Evolutionary conservation across 805 yeast species (phyloP), one percentile per base, ranked within the genome.

Genomic region (Ogataea salicorniae): DNA sequence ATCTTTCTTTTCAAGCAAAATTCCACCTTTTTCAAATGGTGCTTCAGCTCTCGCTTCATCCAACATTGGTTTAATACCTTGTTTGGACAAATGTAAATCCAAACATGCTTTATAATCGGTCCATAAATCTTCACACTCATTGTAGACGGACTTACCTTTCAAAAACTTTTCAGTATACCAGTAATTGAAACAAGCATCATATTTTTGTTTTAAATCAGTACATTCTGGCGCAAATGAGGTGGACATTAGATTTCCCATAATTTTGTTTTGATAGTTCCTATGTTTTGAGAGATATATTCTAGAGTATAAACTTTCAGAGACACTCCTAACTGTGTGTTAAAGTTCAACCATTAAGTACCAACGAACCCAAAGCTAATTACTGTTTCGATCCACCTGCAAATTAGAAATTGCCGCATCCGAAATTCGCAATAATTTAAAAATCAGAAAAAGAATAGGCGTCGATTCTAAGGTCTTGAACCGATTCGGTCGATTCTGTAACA

Each of bases 161-260:
- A 86, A 69, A 55, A 86, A 86, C 66, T 85, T 86, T 57, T 94
- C 97, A 5, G 94, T 83, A 64, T 94, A 94, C 99, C 99, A 91
- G 55, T 78, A 77, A 68, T 90, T 91, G 71, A 94, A 94, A 66
- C 99, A 94, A 60, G 83, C 85, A 63, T 94, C 98, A 62, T 94
- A 94, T 59, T 81, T 79, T 57, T 81, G 80, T 68, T 94, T 94
- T 48, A 84, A 78, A 34, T 81, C 86, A 20, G 95, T 88, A 68
- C 99, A 94, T 70, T 94, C 98, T 23, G 97, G 97, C 35, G 99
- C 98, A 74, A 94, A 87, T 51, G 96, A 89, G 6, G 95, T 75
- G 16, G 91, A 84, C 86, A 86, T 79, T 45, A 73, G 64, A 67
- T 81, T 82, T 43, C 90, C 90, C 89, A 84, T 83, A 34, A 6